Percentiles rank a stretch among this genome's conserved stretches.
phyloP scores from a whole-genome alignment of 495 filamentous ascomycete species.

The Articulospora tetracladia region DNA sequence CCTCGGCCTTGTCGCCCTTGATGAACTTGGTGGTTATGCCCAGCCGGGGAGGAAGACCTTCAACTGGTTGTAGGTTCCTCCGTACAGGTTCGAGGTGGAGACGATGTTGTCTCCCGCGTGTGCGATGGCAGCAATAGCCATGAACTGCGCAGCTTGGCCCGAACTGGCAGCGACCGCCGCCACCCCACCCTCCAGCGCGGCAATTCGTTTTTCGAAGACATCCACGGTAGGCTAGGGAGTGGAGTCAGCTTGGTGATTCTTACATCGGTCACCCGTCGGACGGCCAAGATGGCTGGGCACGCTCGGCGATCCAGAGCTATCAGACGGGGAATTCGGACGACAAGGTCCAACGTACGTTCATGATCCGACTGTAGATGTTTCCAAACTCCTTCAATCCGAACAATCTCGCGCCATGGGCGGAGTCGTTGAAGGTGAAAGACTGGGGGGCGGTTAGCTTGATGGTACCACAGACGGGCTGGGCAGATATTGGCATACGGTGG shows the following conservation, averaged over 20 bases:
- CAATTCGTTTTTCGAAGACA: conserved; percentile 96
- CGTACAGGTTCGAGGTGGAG: conserved; percentile 88
- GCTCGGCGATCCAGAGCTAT: background rate
- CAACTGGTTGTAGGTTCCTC: conserved; percentile 97
- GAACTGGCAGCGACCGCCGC: conserved; percentile 88
- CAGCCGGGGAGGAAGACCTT: conserved; percentile 84
- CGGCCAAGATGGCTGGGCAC: conserved; percentile 48
- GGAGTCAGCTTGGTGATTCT: background rate
- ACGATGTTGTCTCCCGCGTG: conserved; percentile 92
- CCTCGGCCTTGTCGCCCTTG: conserved; percentile 74
- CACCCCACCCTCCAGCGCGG: conserved; percentile 90
- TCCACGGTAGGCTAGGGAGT: conserved; percentile 67
- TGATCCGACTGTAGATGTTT: conserved; percentile 97
- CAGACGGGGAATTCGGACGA: background rate
- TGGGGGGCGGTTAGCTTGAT: conserved; percentile 28
- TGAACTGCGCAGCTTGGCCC: conserved; percentile 92
- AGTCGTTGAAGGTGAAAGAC: conserved; percentile 96
- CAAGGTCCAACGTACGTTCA: conserved; percentile 63
- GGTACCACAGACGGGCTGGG: background rate
- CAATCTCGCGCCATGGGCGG: conserved; percentile 90
- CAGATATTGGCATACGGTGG: conserved; percentile 66
- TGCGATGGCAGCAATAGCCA: conserved; percentile 81
- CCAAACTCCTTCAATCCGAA: conserved; percentile 98
- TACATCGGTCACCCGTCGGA: background rate
- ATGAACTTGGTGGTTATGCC: conserved; percentile 93